A percentile compares a stretch with the other conserved stretches of the same genome.
These are phyloP conservation scores for Cyathus olla DNA, from an alignment of 1,284 basidiomycete species.

Conservation along the genomic window DNA sequence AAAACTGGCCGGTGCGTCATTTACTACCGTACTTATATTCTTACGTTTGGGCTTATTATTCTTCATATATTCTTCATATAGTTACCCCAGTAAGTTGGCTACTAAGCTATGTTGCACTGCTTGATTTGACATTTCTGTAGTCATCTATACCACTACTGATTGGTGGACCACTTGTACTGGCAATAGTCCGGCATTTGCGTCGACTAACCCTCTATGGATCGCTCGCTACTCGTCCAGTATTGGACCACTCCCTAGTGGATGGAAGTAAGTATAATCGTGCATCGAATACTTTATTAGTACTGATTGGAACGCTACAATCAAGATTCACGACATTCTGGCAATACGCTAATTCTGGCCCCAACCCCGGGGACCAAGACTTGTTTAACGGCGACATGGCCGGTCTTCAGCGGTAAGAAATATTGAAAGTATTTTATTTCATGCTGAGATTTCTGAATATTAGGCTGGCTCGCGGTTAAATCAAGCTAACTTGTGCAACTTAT, in stretches of 20 bases:
- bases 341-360: neutral
- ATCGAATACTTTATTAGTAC: too few relatives aligned
- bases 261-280: too few relatives aligned
- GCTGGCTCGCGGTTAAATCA: too few relatives aligned
- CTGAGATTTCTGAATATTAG: too few relatives aligned
- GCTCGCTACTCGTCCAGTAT: conserved; percentile 58
- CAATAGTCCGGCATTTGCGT: conserved; percentile 62
- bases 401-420: neutral
- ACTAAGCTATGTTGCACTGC: conserved; percentile 28
- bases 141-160: conserved; percentile 73
- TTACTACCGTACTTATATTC: neutral
- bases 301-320: too few relatives aligned
- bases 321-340: neutral
- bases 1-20: conserved; percentile 55
- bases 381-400: neutral
- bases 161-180: conserved; percentile 80
- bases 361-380: neutral
- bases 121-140: conserved; percentile 32
- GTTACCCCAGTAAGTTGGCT: conserved; percentile 14
- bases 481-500: too few relatives aligned
- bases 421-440: too few relatives aligned
- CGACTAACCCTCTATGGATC: conserved; percentile 66
- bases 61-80: neutral
- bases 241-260: too few relatives aligned
- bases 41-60: neutral